These are phyloP conservation scores for Closterium sp. DNA, from an alignment of 139 green algal genomes.

Conservation along the genomic window DNA sequence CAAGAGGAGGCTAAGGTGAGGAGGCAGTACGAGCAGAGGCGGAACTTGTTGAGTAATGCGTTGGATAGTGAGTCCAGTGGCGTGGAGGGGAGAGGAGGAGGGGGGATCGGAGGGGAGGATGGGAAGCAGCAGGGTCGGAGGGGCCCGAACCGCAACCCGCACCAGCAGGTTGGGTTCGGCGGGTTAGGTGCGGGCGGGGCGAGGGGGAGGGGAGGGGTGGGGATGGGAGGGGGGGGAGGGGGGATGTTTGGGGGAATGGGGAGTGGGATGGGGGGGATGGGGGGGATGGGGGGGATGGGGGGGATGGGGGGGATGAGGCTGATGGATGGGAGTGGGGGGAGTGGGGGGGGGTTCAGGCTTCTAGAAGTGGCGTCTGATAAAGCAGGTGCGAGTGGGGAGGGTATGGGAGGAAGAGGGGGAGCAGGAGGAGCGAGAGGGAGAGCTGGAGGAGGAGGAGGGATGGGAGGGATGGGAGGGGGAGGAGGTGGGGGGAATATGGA, in stretches of 20 bases:
- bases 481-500: neutral
- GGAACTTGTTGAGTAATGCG: neutral
- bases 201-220: neutral
- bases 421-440: neutral
- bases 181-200: neutral
- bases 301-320: neutral
- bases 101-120: neutral
- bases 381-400: neutral
- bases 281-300: neutral
- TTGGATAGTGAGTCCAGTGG: neutral
- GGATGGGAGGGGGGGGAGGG: neutral
- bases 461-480: neutral
- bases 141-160: neutral
- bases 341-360: neutral
- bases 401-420: neutral
- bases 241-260: neutral
- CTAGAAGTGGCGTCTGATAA: neutral
- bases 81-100: neutral
- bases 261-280: neutral
- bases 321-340: neutral
- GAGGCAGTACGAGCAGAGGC: neutral
- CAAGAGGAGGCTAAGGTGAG: slow-evolving; percentile 7
- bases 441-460: neutral
- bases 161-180: neutral
- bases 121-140: neutral